phyloP scores from a whole-genome alignment of 345 rosid species.

The Turritis glabra region DNA sequence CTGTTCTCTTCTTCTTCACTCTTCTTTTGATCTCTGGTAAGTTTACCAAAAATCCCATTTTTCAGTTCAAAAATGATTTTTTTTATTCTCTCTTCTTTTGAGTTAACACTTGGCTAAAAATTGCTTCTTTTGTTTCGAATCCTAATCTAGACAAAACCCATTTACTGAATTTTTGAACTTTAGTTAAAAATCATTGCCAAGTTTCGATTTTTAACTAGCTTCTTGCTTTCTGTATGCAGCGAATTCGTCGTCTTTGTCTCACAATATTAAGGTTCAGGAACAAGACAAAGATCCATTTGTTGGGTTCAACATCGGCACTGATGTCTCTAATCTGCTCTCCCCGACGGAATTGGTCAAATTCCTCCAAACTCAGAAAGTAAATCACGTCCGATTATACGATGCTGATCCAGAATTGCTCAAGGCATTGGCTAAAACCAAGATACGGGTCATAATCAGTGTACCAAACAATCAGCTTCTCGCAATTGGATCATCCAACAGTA shows the following conservation, averaged over 20 bases:
- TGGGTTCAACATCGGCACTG: constrained; percentile 85
- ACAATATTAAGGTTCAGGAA: constrained; percentile 32
- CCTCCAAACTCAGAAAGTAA: constrained; percentile 69
- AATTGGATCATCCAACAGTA: constrained; percentile 81
- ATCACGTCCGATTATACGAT: constrained; percentile 78
- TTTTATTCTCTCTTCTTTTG: background rate
- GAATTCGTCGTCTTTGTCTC: constrained; percentile 36
- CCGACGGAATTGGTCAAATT: constrained; percentile 60
- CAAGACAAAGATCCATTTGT: constrained; percentile 69
- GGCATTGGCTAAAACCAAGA: constrained; percentile 83
- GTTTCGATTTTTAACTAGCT: constrained; percentile 12
- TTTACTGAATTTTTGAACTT: background rate
- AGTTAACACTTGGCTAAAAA: background rate
- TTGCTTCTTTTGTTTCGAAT: background rate
- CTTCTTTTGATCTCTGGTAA: constrained; percentile 29
- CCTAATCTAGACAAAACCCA: background rate
- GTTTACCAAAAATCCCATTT: constrained; percentile 23
- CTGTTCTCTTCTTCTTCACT: constrained; percentile 32
- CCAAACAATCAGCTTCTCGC: constrained; percentile 97
- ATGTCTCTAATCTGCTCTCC: constrained; percentile 57
- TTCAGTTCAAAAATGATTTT: background rate
- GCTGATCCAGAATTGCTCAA: constrained; percentile 77
- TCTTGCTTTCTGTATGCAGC: constrained; percentile 25
- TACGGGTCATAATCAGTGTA: constrained; percentile 79
- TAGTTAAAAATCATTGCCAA: background rate